Evolutionary conservation across 1,284 basidiomycete genomes (phyloP), one percentile per base, ranked within the genome.

Genomic region (Cystobasidium slooffiae): DNA sequence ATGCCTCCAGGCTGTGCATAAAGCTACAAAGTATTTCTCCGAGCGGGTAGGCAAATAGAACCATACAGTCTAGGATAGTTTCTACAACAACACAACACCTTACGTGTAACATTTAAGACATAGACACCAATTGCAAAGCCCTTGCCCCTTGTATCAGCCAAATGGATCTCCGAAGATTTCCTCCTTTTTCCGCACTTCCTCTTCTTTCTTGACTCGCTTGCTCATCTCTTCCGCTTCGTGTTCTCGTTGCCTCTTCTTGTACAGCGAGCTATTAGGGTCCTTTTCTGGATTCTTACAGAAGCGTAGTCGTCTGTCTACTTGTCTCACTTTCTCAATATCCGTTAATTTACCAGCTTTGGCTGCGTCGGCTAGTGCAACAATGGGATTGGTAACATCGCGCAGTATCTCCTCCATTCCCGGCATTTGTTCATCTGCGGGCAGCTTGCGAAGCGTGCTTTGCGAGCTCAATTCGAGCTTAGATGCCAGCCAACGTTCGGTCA

Each of bases 231-330:
- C 63, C 14, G 16, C 62, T 67, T 66, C 75, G 12, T 58, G 37
- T 43, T 73, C 56, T 46, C 62, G 58, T 31, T 63, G 47, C 31
- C 75, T 52, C 55, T 73, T 63, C 72, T 74, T 55, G 72, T 22
- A 85, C 72, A 93, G 87, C 62, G 90, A 91, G 76, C 89, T 94
- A 12, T 92, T 93, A 5, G 89, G 88, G 12, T 95, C 89, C 81
- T 94, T 96, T 82, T 94, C 93, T 7, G 95, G 94, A 80, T 97
- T 97, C 80, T 93, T 91, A 84, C 94, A 97, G 52, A 90, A 80
- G 80, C 88, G 90, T 58, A 97, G 84, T 59, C 92, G 86, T 80
- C 90, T 87, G 81, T 97, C 95, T 5, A 97, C 89, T 79, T 91
- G 89, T 51, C 44, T 90, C 20, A 96, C 92, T 47, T 87, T 85